Evolutionary conservation across 768 basidiomycete species (phyloP).

Genomic region (Suillus subluteus): DNA sequence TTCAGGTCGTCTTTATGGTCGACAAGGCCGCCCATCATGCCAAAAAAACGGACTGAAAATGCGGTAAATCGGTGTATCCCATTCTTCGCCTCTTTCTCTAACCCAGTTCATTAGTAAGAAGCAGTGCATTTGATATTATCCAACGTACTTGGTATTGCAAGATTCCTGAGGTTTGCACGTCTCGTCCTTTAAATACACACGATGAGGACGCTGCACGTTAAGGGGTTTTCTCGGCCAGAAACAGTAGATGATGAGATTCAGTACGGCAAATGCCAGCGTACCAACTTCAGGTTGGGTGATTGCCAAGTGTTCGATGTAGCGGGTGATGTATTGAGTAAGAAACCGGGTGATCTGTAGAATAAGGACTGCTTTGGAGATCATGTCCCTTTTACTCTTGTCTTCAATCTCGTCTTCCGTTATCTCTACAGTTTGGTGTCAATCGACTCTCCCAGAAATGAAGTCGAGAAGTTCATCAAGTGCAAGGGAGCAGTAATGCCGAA

Average conservation of each 20-base stretch:
- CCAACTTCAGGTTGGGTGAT: slow-evolving; percentile 38
- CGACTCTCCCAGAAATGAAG: slow-evolving; percentile 16
- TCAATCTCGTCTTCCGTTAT: slow-evolving; percentile 25
- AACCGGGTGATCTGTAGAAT: slow-evolving; percentile 39
- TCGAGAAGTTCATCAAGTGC: slow-evolving; percentile 13
- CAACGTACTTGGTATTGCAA: not conserved
- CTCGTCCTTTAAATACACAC: not conserved
- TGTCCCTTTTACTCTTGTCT: slow-evolving; percentile 38
- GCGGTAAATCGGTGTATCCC: not conserved
- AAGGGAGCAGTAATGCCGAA: too few species aligned
- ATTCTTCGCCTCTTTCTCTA: not conserved
- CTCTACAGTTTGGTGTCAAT: not conserved
- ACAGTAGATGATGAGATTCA: slow-evolving; percentile 32
- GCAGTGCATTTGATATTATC: not conserved
- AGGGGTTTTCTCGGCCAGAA: slow-evolving; percentile 42
- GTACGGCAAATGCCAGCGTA: slow-evolving; percentile 33
- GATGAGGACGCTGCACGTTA: slow-evolving; percentile 21
- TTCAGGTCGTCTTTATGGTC: not conserved
- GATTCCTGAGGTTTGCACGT: not conserved
- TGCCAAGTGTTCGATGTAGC: slow-evolving; percentile 23
- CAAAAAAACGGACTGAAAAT: not conserved
- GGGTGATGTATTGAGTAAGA: slow-evolving; percentile 29
- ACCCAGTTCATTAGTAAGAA: not conserved
- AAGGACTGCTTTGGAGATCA: slow-evolving; percentile 33
- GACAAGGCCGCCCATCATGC: not conserved